A percentile compares a stretch with the other conserved stretches of the same genome.
These are phyloP conservation scores for Clonostachys sp. DNA, from an alignment of 2,329 filamentous ascomycete species.

Conservation along the genomic window DNA sequence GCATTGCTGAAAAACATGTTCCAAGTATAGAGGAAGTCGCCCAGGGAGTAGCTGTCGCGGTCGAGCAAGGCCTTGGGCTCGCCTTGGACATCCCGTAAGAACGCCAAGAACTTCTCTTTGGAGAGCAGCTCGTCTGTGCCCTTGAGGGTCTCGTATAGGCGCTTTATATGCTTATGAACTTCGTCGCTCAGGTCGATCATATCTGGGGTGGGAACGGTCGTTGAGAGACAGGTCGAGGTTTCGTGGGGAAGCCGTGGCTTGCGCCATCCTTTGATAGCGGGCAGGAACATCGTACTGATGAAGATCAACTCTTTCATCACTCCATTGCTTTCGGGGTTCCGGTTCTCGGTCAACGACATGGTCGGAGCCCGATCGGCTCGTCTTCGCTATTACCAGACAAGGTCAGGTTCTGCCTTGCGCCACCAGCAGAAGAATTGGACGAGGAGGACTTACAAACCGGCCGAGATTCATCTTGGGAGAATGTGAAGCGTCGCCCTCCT, in stretches of 20 bases:
- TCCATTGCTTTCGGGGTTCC: slow-evolving; percentile 19
- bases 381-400: too few species aligned
- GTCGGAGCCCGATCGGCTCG: slow-evolving; percentile 12
- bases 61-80: slow-evolving; percentile 27
- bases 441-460: too few species aligned
- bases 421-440: too few species aligned
- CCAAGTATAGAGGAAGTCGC: slow-evolving; percentile 47
- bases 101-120: slow-evolving; percentile 34
- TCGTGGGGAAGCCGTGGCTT: slow-evolving; percentile 12
- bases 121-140: slow-evolving; percentile 20
- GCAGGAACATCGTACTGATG: slow-evolving; percentile 15
- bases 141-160: slow-evolving; percentile 40
- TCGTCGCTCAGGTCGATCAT: slow-evolving; percentile 38
- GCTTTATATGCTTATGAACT: slow-evolving; percentile 41
- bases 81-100: slow-evolving; percentile 45
- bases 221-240: slow-evolving; percentile 15
- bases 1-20: slow-evolving; percentile 37
- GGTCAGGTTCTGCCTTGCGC: too few species aligned
- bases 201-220: slow-evolving; percentile 9
- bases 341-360: slow-evolving; percentile 31
- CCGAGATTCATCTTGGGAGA: too few species aligned
- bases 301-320: slow-evolving; percentile 25
- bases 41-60: slow-evolving; percentile 35
- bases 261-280: slow-evolving; percentile 9
- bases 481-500: too few species aligned